Evolutionary conservation across 257 asterid genomes (phyloP).

Genomic region (Fraxinus quadrangulata): DNA sequence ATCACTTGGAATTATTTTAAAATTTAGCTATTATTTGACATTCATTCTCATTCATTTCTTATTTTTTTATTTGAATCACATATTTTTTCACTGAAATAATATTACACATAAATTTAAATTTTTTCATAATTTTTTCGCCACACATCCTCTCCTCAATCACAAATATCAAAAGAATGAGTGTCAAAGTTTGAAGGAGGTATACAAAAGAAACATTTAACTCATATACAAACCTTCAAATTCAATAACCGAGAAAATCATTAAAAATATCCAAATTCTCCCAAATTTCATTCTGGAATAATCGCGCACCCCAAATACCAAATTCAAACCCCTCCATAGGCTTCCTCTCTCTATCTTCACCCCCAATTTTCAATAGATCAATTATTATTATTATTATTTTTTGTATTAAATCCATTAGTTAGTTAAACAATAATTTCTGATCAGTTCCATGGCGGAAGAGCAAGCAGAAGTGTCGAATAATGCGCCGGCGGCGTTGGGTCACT

Average conservation of each 20-base stretch:
- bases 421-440: background rate
- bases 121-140: no score
- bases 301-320: conserved; percentile 4
- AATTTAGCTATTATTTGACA: no score
- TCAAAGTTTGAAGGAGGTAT: no score
- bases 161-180: no score
- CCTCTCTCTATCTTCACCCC: conserved; percentile 24
- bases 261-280: background rate
- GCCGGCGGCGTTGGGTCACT: conserved; percentile 48
- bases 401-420: conserved; percentile 2
- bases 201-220: no score
- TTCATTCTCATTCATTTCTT: no score
- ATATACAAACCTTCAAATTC: no score
- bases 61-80: no score
- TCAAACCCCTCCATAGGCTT: conserved; percentile 36
- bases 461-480: conserved; percentile 20
- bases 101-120: no score
- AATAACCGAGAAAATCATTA: background rate
- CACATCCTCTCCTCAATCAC: no score
- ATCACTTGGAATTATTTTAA: no score
- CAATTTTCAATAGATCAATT: conserved; percentile 27
- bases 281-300: conserved; percentile 14
- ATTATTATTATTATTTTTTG: background rate
- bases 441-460: conserved; percentile 20
- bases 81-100: no score